Evolutionary conservation across 1,284 basidiomycete species (phyloP), one percentile per base, ranked within the genome.

Genomic region (Puccinia sorghi): DNA sequence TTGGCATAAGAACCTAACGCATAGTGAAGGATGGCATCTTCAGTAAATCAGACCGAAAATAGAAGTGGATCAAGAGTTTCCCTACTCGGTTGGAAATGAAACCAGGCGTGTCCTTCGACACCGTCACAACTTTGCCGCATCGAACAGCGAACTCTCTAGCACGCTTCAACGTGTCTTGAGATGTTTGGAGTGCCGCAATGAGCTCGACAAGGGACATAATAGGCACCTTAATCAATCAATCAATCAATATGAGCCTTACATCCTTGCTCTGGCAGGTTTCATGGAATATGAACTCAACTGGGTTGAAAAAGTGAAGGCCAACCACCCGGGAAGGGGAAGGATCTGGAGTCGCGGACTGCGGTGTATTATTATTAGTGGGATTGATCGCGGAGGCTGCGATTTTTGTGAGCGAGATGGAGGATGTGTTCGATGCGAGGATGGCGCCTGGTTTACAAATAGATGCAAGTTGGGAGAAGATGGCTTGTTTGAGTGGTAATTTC

Each of bases 81-180:
- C n/a, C n/a, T n/a, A 78, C 70, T 43, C 77, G 57, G 54, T 79
- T 79, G 12, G 77, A 79, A 46, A 79, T 72, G 41, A 83, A 96
- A 12, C 94, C 95, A 25, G 96, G 95, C 0, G 94, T 91, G 83
- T 96, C 94, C 83, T 91, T 89, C 0, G 93, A 94, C 8, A 88
- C 89, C 1, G 93, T 92, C 0, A 95, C 93, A 87, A 94, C 93
- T 87, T 98, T 98, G 52, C 93, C 93, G 84, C 94, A 97, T 20
- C 93, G 92, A 78, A 89, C 84, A 0, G 94, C 95, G 82, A 97
- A 97, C 0, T 89, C 87, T 20, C 89, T 89, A 7, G 94, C 90
- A n/a, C 91, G 87, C 46, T 90, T 88, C 1, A 96, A 86, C 0
- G 91, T 92, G 13, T 91, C 89, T 48, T 87, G 85, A 1, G 90